Evolutionary conservation across 495 filamentous ascomycete genomes (phyloP), one percentile per base, ranked within the genome.

Genomic region (Letharia columbiana): DNA sequence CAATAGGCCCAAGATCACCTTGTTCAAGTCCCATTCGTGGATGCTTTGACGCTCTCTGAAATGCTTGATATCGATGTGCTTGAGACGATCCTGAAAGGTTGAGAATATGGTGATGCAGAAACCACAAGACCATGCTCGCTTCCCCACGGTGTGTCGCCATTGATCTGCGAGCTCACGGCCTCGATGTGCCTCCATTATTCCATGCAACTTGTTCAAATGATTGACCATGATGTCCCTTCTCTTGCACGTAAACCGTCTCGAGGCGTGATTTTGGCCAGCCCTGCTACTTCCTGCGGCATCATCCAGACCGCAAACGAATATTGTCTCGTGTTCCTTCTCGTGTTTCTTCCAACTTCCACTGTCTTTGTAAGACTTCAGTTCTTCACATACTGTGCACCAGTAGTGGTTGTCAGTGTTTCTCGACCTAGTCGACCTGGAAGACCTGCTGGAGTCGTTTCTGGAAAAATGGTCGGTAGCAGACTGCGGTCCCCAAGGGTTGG

Each of bases 291-390:
- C 62, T 39, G 39, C 12, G 11, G 17, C 31, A 20, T 54, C 23
- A 23, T 35, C 45, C 31, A 45, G 7, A 17, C 44, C 33, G 20
- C 63, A 65, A 47, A 58, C 18, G 41, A 41, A 65, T 11, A 37
- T 49, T 4, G 52, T 42, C 54, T 65, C 52, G 45, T 65, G 63
- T 10, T 58, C 63, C 23, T 59, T 65, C 37, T 65, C 63, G 41
- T 65, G 63, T 28, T 65, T 65, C 50, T 65, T 65, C 63, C 63
- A 65, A 59, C 49, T 57, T 0, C 23, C 31, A 28, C 44, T 44
- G 37, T 65, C 58, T 45, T 47, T 41, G 28, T 65, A 65, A 8
- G 63, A 65, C 0, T 37, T 54, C 33, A 31, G 40, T 5, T 61
- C 40, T 20, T 33, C 39, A 35, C 63, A 65, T 31, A 65, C 42